phyloP scores from a whole-genome alignment of 164 flowering plant genomes.

The Macadamia integrifolia region DNA sequence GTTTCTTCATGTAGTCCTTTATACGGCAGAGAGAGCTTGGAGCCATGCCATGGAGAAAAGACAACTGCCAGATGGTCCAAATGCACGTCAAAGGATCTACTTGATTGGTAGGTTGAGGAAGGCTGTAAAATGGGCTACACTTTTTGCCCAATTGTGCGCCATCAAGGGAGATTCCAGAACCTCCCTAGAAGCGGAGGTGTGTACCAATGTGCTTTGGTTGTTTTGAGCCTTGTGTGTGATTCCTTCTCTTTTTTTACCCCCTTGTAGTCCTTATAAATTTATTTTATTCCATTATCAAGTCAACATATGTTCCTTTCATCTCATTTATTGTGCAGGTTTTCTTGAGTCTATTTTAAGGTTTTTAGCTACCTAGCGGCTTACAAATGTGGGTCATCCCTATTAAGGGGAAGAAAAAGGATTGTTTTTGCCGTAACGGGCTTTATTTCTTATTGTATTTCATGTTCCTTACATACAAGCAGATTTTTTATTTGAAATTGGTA shows the following conservation, averaged over 20 bases:
- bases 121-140: conserved; percentile 89
- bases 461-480: too few relatives aligned
- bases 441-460: too few relatives aligned
- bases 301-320: neutral
- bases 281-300: neutral
- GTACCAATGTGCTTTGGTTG: neutral
- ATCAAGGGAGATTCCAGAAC: conserved; percentile 90
- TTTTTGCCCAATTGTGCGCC: conserved; percentile 81
- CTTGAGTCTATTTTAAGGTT: neutral
- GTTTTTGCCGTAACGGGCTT: too few relatives aligned
- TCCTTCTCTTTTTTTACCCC: neutral
- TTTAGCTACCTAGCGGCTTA: too few relatives aligned
- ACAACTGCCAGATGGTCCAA: conserved; percentile 88
- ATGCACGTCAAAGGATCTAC: conserved; percentile 78
- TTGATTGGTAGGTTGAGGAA: conserved; percentile 85
- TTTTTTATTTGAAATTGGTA: too few relatives aligned
- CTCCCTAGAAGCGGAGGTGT: conserved; percentile 95
- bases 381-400: too few relatives aligned
- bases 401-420: too few relatives aligned
- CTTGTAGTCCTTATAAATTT: neutral
- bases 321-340: neutral
- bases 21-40: conserved; percentile 96
- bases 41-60: conserved; percentile 99
- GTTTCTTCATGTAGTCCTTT: conserved; percentile 85
- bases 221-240: neutral